Conservation (phyloP, 176 grass and related monocot genomes). For the Carex pumila region DNA sequence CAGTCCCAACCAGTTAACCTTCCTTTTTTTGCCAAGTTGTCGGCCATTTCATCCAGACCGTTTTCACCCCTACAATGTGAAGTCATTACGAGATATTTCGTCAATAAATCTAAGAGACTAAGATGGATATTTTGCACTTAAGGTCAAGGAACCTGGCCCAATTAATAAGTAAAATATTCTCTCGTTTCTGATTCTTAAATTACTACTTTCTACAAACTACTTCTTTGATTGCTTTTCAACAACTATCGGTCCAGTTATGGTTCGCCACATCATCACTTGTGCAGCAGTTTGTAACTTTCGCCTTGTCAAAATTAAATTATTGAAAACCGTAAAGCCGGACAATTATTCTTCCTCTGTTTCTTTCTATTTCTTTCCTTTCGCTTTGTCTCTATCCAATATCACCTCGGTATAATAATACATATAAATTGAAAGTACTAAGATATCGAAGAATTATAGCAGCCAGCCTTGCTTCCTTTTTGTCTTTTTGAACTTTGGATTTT, state of each 20-base stretch:
- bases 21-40: too few species aligned
- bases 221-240: background rate
- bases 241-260: background rate
- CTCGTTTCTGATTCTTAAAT: background rate
- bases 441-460: background rate
- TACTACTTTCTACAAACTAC: background rate
- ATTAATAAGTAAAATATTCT: background rate
- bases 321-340: background rate
- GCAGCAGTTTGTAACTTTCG: background rate
- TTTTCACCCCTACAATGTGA: too few species aligned
- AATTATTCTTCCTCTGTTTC: background rate
- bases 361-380: background rate
- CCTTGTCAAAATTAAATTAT: background rate
- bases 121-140: background rate
- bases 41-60: too few species aligned
- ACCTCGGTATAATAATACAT: background rate
- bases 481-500: background rate
- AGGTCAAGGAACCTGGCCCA: background rate
- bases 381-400: background rate
- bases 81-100: too few species aligned
- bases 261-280: background rate
- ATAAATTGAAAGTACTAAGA: background rate
- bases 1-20: too few species aligned
- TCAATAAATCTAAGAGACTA: too few species aligned
- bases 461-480: background rate